These are phyloP conservation scores for Trichophyton verrucosum DNA, from an alignment of 2,329 filamentous ascomycete genomes.

Conservation along the genomic window DNA sequence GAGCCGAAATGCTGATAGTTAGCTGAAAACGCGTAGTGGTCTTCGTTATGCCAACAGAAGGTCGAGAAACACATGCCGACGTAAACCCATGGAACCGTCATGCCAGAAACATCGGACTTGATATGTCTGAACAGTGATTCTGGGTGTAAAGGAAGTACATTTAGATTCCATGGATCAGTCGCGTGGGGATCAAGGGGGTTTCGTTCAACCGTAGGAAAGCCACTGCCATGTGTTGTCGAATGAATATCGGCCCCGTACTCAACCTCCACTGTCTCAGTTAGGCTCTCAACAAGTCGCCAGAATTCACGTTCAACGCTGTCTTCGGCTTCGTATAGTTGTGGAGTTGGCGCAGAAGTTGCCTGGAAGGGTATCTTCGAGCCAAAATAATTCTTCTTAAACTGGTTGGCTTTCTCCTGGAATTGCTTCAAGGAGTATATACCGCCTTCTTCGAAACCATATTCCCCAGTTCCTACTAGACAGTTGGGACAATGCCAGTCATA, in stretches of 20 bases:
- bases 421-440: slow-evolving; percentile 88
- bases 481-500: slow-evolving; percentile 92
- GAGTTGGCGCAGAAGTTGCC: slow-evolving; percentile 55
- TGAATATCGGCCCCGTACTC: slow-evolving; percentile 98
- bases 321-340: slow-evolving; percentile 69
- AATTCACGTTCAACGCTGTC: slow-evolving; percentile 95
- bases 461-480: slow-evolving; percentile 88
- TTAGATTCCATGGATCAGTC: slow-evolving; percentile 89
- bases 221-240: slow-evolving; percentile 92
- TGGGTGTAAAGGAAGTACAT: slow-evolving; percentile 75
- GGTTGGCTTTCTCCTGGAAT: slow-evolving; percentile 90
- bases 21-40: slow-evolving; percentile 93
- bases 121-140: slow-evolving; percentile 94
- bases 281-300: slow-evolving; percentile 84
- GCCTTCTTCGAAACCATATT: slow-evolving; percentile 95
- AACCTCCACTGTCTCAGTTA: slow-evolving; percentile 92
- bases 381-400: slow-evolving; percentile 92
- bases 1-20: slow-evolving; percentile 98
- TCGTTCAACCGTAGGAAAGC: slow-evolving; percentile 87
- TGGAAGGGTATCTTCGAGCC: slow-evolving; percentile 81
- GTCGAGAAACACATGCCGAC: slow-evolving; percentile 99
- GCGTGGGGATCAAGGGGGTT: slow-evolving; percentile 79
- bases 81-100: slow-evolving; percentile 98
- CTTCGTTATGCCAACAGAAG: slow-evolving; percentile 98
- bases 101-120: slow-evolving; percentile 95